Evolutionary conservation across 106 monocot genomes (phyloP).

Genomic region (Acorus calamus): DNA sequence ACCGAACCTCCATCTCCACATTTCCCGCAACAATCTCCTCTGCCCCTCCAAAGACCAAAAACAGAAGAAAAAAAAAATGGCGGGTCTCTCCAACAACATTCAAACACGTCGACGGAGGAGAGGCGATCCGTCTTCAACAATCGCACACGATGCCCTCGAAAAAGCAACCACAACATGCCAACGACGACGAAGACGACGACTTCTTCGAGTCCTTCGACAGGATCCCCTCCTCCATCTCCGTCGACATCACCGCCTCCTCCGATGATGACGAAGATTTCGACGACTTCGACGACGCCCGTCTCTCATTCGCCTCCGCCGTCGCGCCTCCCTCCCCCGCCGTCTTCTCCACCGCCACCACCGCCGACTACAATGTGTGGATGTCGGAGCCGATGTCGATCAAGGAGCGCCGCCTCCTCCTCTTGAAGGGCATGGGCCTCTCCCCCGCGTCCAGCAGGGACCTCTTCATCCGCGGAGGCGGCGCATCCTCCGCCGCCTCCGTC

Average conservation of each 20-base stretch:
- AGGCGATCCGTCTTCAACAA: no score
- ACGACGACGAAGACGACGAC: conserved; percentile 16
- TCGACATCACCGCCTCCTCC: conserved; percentile 29
- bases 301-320: conserved; percentile 85
- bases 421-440: conserved; percentile 78
- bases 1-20: no score
- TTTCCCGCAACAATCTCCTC: no score
- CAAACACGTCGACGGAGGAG: no score
- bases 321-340: conserved; percentile 18
- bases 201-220: conserved; percentile 80
- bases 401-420: conserved; percentile 63
- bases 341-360: conserved; percentile 5
- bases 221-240: conserved; percentile 52
- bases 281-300: conserved; percentile 39
- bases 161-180: neutral
- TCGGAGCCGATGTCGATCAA: conserved; percentile 50
- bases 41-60: no score
- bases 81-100: no score
- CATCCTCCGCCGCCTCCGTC: neutral
- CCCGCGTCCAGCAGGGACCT: conserved; percentile 26
- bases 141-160: no score
- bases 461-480: neutral
- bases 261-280: conserved; percentile 37
- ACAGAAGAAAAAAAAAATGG: no score
- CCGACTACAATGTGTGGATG: conserved; percentile 75